Percentiles rank a stretch among this genome's conserved stretches.
Evolutionary conservation across 208 protist species (phyloP).

Genomic region (Trypanosoma conorhini): DNA sequence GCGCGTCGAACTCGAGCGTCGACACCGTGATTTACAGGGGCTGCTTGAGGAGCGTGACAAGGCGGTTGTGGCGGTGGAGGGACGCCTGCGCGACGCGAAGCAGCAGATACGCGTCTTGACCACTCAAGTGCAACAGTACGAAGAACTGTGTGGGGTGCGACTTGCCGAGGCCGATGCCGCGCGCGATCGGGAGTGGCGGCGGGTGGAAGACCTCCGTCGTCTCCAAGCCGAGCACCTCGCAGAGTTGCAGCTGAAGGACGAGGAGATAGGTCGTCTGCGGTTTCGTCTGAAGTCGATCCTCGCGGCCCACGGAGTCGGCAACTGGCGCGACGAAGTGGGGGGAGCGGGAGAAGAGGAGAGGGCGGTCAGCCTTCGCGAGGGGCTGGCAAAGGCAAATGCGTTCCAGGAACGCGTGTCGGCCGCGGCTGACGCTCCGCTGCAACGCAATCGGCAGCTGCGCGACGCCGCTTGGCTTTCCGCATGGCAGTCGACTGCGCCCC

Average conservation of each 20-base stretch:
- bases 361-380: background rate
- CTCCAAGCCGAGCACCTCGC: slow-evolving; percentile 73
- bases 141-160: slow-evolving; percentile 72
- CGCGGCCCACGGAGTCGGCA: background rate
- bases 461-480: slow-evolving; percentile 19
- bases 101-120: slow-evolving; percentile 50
- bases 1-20: slow-evolving; percentile 54
- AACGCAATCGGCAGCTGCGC: background rate
- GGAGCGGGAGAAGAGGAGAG: background rate
- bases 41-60: slow-evolving; percentile 48
- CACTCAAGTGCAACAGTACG: slow-evolving; percentile 60
- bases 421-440: background rate
- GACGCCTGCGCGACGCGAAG: slow-evolving; percentile 38
- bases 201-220: slow-evolving; percentile 65
- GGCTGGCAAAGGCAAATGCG: slow-evolving; percentile 2
- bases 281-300: slow-evolving; percentile 51
- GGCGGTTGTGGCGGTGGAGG: slow-evolving; percentile 25
- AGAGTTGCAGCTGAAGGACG: slow-evolving; percentile 80
- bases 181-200: slow-evolving; percentile 63
- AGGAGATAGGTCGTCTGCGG: slow-evolving; percentile 68
- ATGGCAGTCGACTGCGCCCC: slow-evolving; percentile 8
- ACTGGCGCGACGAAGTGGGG: background rate
- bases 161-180: slow-evolving; percentile 72
- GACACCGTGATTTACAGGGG: slow-evolving; percentile 45
- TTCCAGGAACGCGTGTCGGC: slow-evolving; percentile 2